A percentile compares a stretch with the other conserved stretches of the same genome.
These are phyloP conservation scores for Rhizopus delemar DNA, from an alignment of 371 early-diverging fungal species.

Conservation along the genomic window DNA sequence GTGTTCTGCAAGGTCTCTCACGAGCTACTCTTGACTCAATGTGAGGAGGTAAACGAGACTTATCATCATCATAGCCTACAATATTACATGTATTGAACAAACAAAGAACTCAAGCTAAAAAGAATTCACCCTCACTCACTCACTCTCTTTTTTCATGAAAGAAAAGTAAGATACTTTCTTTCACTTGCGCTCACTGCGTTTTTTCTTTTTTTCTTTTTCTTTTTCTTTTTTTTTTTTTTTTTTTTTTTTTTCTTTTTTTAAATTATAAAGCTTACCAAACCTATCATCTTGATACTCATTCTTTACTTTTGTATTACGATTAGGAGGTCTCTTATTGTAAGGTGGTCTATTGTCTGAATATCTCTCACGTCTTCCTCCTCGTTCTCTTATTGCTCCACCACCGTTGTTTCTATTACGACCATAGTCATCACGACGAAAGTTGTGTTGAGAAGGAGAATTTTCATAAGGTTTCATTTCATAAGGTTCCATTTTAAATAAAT, in stretches of 20 bases:
- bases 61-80: conserved; percentile 27
- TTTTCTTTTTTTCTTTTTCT: not conserved
- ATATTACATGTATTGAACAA: conserved; percentile 3
- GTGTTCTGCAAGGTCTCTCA: conserved; percentile 55
- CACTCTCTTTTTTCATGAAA: not conserved
- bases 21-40: conserved; percentile 49
- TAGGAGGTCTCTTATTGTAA: conserved; percentile 23
- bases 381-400: conserved; percentile 33
- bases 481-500: conserved; percentile 5
- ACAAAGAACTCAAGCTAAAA: not conserved
- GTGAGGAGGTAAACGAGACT: conserved; percentile 32
- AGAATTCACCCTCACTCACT: not conserved
- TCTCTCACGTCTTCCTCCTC: conserved; percentile 24
- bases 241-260: not conserved
- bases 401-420: conserved; percentile 13
- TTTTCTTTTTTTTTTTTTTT: not conserved
- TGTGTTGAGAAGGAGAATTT: not conserved
- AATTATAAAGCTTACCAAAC: conserved; percentile 19
- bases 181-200: too few relatives aligned
- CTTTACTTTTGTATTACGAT: conserved; percentile 17
- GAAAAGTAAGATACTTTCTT: too few relatives aligned
- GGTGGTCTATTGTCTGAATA: conserved; percentile 19
- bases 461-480: conserved; percentile 8
- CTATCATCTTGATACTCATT: conserved; percentile 19
- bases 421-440: conserved; percentile 26